These are phyloP conservation scores for Endoconidiophora laricicola DNA, from an alignment of 2,329 filamentous ascomycete genomes.

Conservation along the genomic window DNA sequence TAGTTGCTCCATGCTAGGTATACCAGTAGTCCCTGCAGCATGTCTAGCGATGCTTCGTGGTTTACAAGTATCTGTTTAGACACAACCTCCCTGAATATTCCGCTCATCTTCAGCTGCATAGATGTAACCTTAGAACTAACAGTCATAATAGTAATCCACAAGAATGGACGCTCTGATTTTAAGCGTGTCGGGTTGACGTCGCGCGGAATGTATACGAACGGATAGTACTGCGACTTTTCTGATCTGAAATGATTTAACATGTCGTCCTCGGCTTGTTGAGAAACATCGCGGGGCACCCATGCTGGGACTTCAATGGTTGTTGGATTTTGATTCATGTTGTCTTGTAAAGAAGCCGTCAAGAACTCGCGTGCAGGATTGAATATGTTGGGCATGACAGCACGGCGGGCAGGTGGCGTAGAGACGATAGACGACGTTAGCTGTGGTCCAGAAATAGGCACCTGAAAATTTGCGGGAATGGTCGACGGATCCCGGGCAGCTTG, in stretches of 20 bases:
- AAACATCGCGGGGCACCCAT: conserved; percentile 7
- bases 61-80: conserved; percentile 16
- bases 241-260: conserved; percentile 14
- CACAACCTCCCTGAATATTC: conserved; percentile 17
- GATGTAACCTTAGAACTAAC: conserved; percentile 15
- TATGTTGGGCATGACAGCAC: conserved; percentile 10
- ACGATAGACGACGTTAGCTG: conserved; percentile 5
- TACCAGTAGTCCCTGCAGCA: conserved; percentile 18
- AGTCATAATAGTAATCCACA: conserved; percentile 24
- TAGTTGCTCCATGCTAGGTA: conserved; percentile 19
- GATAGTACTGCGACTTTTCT: conserved; percentile 18
- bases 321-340: background rate
- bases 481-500: background rate
- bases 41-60: conserved; percentile 17
- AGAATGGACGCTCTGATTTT: conserved; percentile 20
- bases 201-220: conserved; percentile 17
- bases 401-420: conserved; percentile 1
- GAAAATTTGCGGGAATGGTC: background rate
- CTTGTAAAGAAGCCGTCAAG: conserved; percentile 4
- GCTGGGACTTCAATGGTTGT: background rate
- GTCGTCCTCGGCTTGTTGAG: conserved; percentile 1
- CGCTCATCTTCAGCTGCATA: conserved; percentile 17
- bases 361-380: conserved; percentile 12
- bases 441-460: background rate
- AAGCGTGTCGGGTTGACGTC: conserved; percentile 16